phyloP scores from a whole-genome alignment of 2,329 filamentous ascomycete genomes.

The Coniochaeta prunicola region DNA sequence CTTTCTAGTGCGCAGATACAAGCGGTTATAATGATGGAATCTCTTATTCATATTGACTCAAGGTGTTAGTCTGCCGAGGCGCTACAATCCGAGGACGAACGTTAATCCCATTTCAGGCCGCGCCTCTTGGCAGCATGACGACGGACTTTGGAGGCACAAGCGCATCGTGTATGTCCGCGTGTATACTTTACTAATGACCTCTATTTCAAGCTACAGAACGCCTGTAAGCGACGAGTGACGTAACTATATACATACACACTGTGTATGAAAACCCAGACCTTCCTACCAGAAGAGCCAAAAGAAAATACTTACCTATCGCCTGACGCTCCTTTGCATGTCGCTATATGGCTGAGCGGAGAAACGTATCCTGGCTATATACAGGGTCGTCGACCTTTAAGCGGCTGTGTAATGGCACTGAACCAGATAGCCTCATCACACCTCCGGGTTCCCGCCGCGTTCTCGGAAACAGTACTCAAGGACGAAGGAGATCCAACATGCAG shows the following conservation, averaged over 20 bases:
- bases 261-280: not conserved
- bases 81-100: not conserved
- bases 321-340: not conserved
- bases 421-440: not conserved
- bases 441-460: not conserved
- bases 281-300: not conserved
- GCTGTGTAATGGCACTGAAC: not conserved
- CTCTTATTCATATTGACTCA: too few species aligned
- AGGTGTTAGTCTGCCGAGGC: not conserved
- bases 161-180: not conserved
- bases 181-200: not conserved
- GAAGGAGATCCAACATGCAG: not conserved
- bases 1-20: too few species aligned
- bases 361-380: not conserved
- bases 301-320: not conserved
- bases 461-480: not conserved
- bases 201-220: not conserved
- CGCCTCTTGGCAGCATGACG: not conserved
- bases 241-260: not conserved
- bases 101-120: not conserved
- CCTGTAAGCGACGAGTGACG: not conserved
- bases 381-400: not conserved
- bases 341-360: not conserved
- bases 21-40: too few species aligned
- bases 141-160: not conserved